Percentiles rank a stretch among this genome's conserved stretches.
phyloP scores from a whole-genome alignment of 306 rosid genomes.

The Quercus glauca region DNA sequence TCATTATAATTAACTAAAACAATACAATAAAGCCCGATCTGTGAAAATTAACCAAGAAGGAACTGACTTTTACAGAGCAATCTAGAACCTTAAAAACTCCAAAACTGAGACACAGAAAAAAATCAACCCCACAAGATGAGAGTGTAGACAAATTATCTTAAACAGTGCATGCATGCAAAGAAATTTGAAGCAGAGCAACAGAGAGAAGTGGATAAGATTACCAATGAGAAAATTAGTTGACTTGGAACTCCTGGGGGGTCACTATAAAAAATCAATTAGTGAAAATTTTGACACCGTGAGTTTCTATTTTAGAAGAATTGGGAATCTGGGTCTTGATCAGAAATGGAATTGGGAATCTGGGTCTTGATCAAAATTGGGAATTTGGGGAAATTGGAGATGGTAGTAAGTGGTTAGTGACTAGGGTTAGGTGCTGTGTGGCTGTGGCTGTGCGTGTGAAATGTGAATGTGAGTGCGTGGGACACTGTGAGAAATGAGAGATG shows the following conservation, averaged over 20 bases:
- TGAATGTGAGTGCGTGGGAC: not conserved
- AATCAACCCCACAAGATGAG: not conserved
- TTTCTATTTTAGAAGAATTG: not conserved
- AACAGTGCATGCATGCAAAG: not conserved
- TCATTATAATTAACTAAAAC: not conserved
- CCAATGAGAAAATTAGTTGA: not conserved
- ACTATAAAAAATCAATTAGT: not conserved
- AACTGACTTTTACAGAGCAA: not conserved
- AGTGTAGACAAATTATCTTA: not conserved
- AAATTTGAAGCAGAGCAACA: not conserved
- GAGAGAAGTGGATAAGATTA: not conserved
- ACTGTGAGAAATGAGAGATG: not conserved
- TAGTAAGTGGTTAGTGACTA: not conserved
- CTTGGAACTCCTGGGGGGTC: not conserved
- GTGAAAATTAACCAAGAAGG: not conserved
- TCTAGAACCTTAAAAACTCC: not conserved
- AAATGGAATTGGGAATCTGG: not conserved
- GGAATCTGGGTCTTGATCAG: not conserved
- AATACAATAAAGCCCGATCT: not conserved
- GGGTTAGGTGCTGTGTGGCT: not conserved
- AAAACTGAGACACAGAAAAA: not conserved
- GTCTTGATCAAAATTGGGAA: not conserved
- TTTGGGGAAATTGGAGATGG: not conserved
- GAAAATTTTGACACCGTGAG: not conserved
- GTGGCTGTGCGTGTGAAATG: not conserved